phyloP scores from a whole-genome alignment of 1,284 basidiomycete genomes.

The Cryptococcus sp. region DNA sequence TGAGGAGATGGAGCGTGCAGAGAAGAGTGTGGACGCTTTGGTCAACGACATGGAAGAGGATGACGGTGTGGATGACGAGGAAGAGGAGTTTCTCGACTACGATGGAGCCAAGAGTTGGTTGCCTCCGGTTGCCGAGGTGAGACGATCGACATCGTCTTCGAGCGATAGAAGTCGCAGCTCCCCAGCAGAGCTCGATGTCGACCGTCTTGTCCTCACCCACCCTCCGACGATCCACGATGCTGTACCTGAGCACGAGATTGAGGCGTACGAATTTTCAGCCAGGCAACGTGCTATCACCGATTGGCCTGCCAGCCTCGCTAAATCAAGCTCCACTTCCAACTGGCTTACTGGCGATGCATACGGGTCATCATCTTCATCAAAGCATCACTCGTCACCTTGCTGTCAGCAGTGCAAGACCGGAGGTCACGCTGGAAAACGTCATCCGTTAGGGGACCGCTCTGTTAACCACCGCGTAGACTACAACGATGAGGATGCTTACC shows the following conservation, averaged over 20 bases:
- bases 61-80: slow-evolving; percentile 21
- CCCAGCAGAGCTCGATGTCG: not conserved
- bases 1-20: slow-evolving; percentile 21
- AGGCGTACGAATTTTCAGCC: not conserved
- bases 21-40: slow-evolving; percentile 21
- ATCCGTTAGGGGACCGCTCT: not conserved
- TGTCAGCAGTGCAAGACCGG: not conserved
- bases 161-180: slow-evolving; percentile 13
- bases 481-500: not conserved
- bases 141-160: slow-evolving; percentile 26
- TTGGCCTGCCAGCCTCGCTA: slow-evolving; percentile 2
- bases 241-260: not conserved
- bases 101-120: slow-evolving; percentile 36
- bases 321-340: slow-evolving; percentile 2
- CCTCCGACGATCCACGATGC: not conserved
- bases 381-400: not conserved
- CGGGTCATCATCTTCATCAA: slow-evolving; percentile 4
- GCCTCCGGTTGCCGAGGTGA: slow-evolving; percentile 23
- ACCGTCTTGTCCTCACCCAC: not conserved
- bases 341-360: slow-evolving; percentile 6
- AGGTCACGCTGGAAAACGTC: not conserved
- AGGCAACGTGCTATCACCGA: slow-evolving; percentile 10
- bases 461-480: slow-evolving; percentile 2
- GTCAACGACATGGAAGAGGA: slow-evolving; percentile 25
- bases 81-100: slow-evolving; percentile 38